phyloP scores from a whole-genome alignment of 345 rosid genomes.

The Sisymbrium irio region DNA sequence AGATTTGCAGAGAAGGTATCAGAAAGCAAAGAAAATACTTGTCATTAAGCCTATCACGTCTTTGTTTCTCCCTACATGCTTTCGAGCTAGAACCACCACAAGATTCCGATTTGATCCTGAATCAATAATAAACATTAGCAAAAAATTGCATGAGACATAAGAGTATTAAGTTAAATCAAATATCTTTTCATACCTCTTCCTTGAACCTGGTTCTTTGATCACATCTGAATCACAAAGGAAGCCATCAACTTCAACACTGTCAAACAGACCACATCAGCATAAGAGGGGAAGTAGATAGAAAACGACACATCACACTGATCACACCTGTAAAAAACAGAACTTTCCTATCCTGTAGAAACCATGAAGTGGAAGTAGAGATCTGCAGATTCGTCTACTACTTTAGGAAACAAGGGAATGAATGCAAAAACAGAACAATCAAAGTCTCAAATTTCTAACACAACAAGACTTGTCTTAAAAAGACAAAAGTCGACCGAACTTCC shows the following conservation, averaged over 20 bases:
- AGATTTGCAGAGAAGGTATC: neutral
- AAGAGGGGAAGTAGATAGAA: neutral
- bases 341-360: neutral
- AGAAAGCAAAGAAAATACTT: constrained; percentile 48
- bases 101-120: constrained; percentile 54
- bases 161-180: neutral
- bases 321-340: neutral
- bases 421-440: neutral
- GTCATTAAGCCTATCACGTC: constrained; percentile 91
- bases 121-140: neutral
- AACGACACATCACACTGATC: neutral
- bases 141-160: neutral
- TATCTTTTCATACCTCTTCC: constrained; percentile 55
- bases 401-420: neutral
- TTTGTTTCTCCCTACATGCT: constrained; percentile 94
- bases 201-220: constrained; percentile 66
- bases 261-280: constrained; percentile 23
- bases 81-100: constrained; percentile 68
- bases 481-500: neutral
- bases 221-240: constrained; percentile 67
- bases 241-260: constrained; percentile 68
- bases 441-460: neutral
- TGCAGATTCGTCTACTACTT: neutral
- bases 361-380: neutral
- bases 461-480: neutral